Evolutionary conservation across 129 eudicot species (phyloP).

Genomic region (Helianthus tuberosus): DNA sequence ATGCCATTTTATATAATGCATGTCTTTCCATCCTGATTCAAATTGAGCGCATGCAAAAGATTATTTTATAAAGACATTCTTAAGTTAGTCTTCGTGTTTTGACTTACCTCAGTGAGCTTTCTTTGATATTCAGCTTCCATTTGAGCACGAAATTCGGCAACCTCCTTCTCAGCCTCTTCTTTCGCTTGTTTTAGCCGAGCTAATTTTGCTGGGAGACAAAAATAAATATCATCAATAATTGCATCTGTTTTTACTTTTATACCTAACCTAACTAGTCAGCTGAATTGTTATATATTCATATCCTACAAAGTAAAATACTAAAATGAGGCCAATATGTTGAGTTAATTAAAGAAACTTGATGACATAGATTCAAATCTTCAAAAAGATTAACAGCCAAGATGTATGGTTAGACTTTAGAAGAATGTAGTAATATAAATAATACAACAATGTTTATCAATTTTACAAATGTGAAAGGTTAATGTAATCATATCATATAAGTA

Average conservation of each 20-base stretch:
- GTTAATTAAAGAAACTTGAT: not conserved
- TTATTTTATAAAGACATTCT: not conserved
- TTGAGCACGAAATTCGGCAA: conserved; percentile 90
- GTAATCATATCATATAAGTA: not conserved
- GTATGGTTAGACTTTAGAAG: not conserved
- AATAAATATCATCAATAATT: conserved; percentile 1
- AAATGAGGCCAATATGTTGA: conserved; percentile 4
- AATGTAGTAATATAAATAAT: too few relatives aligned
- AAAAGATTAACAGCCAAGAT: not conserved
- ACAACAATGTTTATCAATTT: too few relatives aligned
- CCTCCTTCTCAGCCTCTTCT: conserved; percentile 87
- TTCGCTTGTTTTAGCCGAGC: conserved; percentile 89
- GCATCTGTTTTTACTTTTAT: not conserved
- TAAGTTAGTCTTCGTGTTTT: not conserved
- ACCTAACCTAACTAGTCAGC: too few relatives aligned
- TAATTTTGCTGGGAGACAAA: conserved; percentile 57
- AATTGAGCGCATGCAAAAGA: not conserved
- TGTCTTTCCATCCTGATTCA: too few relatives aligned
- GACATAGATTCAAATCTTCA: not conserved
- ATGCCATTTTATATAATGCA: too few relatives aligned
- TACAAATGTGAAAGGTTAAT: too few relatives aligned
- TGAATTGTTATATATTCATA: not conserved
- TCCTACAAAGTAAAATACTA: not conserved
- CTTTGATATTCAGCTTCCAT: conserved; percentile 80
- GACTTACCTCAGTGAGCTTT: conserved; percentile 69